Evolutionary conservation across 2,329 filamentous ascomycete species (phyloP).

Genomic region (Colletotrichum graminicola): DNA sequence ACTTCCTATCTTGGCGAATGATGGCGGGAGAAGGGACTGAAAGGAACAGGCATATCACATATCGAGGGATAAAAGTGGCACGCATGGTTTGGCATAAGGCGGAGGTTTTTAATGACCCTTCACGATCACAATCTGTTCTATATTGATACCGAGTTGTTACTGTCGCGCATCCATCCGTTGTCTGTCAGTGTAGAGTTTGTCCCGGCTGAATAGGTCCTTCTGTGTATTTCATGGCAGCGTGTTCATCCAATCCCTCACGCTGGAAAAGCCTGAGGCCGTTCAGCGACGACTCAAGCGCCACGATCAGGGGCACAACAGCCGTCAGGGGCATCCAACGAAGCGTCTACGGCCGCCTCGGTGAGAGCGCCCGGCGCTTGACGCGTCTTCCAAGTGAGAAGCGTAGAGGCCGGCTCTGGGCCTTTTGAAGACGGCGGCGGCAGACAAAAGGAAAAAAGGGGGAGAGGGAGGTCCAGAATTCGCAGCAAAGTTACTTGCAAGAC

Average conservation of each 20-base stretch:
- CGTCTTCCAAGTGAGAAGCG: background rate
- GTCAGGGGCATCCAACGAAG: background rate
- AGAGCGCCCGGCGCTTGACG: background rate
- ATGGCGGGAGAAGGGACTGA: background rate
- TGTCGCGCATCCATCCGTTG: too few species aligned
- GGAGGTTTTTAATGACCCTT: background rate
- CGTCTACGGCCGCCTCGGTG: background rate
- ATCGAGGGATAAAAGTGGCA: background rate
- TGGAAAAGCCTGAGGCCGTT: background rate
- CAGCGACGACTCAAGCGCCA: background rate
- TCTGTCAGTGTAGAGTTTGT: background rate
- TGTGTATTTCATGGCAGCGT: background rate
- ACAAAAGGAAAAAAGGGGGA: background rate
- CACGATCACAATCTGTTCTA: background rate
- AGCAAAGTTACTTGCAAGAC: slow-evolving; percentile 1
- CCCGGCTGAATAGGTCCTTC: background rate
- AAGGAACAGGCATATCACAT: slow-evolving; percentile 1
- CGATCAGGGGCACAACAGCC: background rate
- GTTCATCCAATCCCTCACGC: background rate
- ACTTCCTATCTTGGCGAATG: background rate
- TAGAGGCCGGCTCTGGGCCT: too few species aligned
- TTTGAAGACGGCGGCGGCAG: background rate
- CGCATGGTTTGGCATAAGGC: background rate
- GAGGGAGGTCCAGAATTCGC: background rate
- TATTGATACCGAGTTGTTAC: slow-evolving; percentile 9